phyloP scores from a whole-genome alignment of 139 green algal species.

The Micromonas pusilla region DNA sequence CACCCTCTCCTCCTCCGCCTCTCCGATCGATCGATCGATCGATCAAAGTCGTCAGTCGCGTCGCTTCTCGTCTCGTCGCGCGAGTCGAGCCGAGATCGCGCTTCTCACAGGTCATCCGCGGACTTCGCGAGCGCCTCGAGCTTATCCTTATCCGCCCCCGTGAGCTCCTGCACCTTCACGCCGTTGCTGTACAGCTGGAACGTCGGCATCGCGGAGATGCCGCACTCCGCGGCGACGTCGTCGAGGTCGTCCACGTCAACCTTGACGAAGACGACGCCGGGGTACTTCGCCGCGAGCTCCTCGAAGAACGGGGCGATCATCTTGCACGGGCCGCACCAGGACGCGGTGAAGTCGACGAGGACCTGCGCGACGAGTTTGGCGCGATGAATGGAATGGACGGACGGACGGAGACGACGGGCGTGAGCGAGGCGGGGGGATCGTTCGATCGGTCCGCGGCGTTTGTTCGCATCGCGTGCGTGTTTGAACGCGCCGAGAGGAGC shows the following conservation, averaged over 20 bases:
- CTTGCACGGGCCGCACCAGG: constrained; percentile 76
- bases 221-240: constrained; percentile 49
- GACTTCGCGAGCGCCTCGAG: constrained; percentile 41
- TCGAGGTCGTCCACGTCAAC: constrained; percentile 67
- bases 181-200: constrained; percentile 67
- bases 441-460: no score
- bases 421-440: not conserved
- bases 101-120: constrained; percentile 29
- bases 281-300: constrained; percentile 44
- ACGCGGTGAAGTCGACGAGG: constrained; percentile 69
- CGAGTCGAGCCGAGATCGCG: not conserved
- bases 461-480: not conserved
- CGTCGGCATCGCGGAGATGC: constrained; percentile 73
- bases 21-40: no score
- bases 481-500: not conserved
- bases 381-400: no score
- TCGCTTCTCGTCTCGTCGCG: not conserved
- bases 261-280: constrained; percentile 61
- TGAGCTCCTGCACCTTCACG: constrained; percentile 59
- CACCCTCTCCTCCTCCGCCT: no score
- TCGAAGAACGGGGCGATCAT: constrained; percentile 65
- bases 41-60: no score
- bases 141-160: constrained; percentile 60
- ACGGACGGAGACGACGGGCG: no score
- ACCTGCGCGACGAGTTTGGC: constrained; percentile 35